These are phyloP conservation scores for Austropuccinia psidii DNA, from an alignment of 1,284 basidiomycete species.

Conservation along the genomic window DNA sequence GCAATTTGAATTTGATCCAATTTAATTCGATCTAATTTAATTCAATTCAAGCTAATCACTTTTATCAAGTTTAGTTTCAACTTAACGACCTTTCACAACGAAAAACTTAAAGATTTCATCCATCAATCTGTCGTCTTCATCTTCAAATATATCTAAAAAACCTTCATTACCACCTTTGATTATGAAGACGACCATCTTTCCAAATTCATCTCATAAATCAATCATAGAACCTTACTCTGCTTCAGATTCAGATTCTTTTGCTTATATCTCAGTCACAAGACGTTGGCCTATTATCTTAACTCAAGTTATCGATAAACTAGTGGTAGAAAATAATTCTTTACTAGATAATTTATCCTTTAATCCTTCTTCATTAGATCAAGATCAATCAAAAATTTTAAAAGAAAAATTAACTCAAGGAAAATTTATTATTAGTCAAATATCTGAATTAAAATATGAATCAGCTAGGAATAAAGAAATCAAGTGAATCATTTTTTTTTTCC, in stretches of 20 bases:
- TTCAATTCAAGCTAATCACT: too few species aligned
- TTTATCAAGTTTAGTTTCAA: too few species aligned
- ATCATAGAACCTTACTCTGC: slow-evolving; percentile 16
- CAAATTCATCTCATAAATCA: slow-evolving; percentile 31
- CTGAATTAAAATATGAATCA: slow-evolving; percentile 83
- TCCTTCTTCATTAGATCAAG: slow-evolving; percentile 1
- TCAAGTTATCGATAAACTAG: slow-evolving; percentile 63
- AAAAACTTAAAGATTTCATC: neutral
- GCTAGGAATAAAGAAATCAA: slow-evolving; percentile 65
- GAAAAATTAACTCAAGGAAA: slow-evolving; percentile 61
- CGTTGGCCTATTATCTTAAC: slow-evolving; percentile 89
- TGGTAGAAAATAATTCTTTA: slow-evolving; percentile 45
- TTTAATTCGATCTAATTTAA: too few species aligned
- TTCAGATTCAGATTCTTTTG: slow-evolving; percentile 44
- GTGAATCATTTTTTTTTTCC: slow-evolving; percentile 44
- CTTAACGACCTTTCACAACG: too few species aligned
- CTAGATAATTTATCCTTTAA: slow-evolving; percentile 47
- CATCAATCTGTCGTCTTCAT: neutral
- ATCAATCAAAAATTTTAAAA: neutral
- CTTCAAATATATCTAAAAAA: neutral
- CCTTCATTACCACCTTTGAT: slow-evolving; percentile 16
- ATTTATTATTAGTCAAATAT: slow-evolving; percentile 66
- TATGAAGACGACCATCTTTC: slow-evolving; percentile 29
- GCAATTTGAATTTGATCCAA: too few species aligned
- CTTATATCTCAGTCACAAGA: slow-evolving; percentile 56